phyloP scores from a whole-genome alignment of 2,329 filamentous ascomycete genomes.

The Coniochaeta ligniaria region DNA sequence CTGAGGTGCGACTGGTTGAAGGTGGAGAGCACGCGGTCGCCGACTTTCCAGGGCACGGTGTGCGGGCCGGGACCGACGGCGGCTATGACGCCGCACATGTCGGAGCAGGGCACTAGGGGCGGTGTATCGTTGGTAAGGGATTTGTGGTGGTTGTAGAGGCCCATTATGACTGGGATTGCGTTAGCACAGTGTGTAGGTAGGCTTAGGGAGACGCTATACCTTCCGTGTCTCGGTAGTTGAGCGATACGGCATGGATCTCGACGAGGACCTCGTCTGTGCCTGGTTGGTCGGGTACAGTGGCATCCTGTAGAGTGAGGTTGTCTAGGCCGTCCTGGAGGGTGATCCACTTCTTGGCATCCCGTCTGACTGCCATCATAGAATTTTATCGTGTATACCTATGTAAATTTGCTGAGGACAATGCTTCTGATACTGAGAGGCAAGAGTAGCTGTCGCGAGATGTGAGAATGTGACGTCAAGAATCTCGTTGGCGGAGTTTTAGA shows the following conservation, averaged over 20 bases:
- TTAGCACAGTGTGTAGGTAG: not conserved
- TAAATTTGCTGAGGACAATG: no score
- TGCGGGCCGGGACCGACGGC: constrained; percentile 36
- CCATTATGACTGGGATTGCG: constrained; percentile 46
- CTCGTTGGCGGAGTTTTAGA: not conserved
- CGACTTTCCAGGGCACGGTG: constrained; percentile 36
- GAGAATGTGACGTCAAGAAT: not conserved
- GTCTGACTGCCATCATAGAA: constrained; percentile 4
- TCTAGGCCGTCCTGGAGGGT: constrained; percentile 49
- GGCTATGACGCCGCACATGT: constrained; percentile 60
- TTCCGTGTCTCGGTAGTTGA: constrained; percentile 44
- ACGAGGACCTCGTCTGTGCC: constrained; percentile 45
- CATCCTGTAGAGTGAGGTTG: constrained; percentile 31
- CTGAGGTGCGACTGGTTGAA: constrained; percentile 52
- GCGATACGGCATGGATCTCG: constrained; percentile 35
- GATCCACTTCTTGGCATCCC: constrained; percentile 31
- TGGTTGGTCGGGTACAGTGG: constrained; percentile 37
- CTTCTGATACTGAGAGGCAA: no score
- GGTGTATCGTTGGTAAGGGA: constrained; percentile 28
- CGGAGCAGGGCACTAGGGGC: constrained; percentile 57
- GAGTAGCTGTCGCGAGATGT: no score
- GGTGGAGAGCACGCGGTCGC: constrained; percentile 60
- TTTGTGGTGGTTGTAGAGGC: constrained; percentile 60
- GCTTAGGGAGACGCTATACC: constrained; percentile 19
- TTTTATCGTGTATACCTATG: no score